Base-by-base conservation (phyloP, 2,329 filamentous ascomycete species). In the Aspergillus sp. region DNA sequence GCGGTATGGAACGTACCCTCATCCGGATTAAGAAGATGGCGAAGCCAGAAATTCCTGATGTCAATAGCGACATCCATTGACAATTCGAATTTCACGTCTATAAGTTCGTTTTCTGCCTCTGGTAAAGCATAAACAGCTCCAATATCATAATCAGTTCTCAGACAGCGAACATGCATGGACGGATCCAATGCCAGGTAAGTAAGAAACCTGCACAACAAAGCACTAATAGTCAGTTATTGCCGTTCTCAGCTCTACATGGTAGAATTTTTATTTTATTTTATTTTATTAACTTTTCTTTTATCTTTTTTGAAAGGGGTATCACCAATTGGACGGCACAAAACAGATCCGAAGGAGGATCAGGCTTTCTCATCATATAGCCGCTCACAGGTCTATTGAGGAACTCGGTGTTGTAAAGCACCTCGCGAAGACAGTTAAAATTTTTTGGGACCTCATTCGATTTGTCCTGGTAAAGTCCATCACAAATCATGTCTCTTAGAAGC, bases 21-120 rank as follows among this genome's bases (percentile, higher is more conserved):
- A 9, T 58, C 53, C 0, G 55, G 39, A 20, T 67, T 70, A 9
- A 73, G 65, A 7, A 78, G 56, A 60, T 78, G 75, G 4, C 70
- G 67, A 36, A 75, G 71, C 75, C 75, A 78, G 57, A 78, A 78
- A 56, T 74, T 75, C 13, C 74, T 70, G 17, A 78, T 71, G 39
- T 76, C 71, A 2, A 53, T 17, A 15, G 50, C 42, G 5, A n/a
- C 38, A 13, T 45, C 42, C 7, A 20, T 11, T 36, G 50, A 45
- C 2, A 45, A 18, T 9, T 32, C 8, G 13, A 36, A 53, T 6
- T 39, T 8, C 7, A 38, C 30, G 32, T 9, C 17, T 20, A 53
- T 24, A 6, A 38, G 30, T 6, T 15, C 17, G 2, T 20, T 17
- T 11, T 47, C 42, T 24, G 30, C 30, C 3, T 17, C 42, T 2